Evolutionary conservation across 371 early-diverging fungal species (phyloP).

Genomic region (Apophysomyces elegans): DNA sequence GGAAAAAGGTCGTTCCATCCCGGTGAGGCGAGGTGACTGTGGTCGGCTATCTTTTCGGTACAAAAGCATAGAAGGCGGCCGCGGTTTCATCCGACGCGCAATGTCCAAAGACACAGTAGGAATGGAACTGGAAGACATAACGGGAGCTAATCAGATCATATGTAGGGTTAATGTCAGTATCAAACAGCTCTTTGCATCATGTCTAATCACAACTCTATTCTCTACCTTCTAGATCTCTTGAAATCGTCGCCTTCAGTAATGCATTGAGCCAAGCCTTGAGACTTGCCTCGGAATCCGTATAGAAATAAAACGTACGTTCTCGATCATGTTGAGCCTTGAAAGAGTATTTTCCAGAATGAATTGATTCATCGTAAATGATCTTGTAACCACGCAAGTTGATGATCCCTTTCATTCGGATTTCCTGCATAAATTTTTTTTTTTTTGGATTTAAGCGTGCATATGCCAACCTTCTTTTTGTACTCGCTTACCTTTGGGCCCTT

Average conservation of each 20-base stretch:
- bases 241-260: constrained; percentile 75
- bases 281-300: constrained; percentile 56
- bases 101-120: constrained; percentile 65
- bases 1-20: not conserved
- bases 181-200: not conserved
- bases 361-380: constrained; percentile 61
- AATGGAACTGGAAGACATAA: constrained; percentile 69
- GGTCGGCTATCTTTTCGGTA: constrained; percentile 21
- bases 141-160: constrained; percentile 49
- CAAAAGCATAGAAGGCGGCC: constrained; percentile 62
- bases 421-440: constrained; percentile 29
- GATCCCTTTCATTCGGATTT: constrained; percentile 59
- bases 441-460: too few relatives aligned
- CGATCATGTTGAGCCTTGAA: constrained; percentile 69
- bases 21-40: constrained; percentile 1
- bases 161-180: not conserved
- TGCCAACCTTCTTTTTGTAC: too few relatives aligned
- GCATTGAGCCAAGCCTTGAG: constrained; percentile 70
- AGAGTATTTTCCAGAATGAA: constrained; percentile 70
- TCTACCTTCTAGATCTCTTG: constrained; percentile 57
- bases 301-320: constrained; percentile 68
- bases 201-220: constrained; percentile 29
- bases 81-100: constrained; percentile 65
- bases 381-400: constrained; percentile 62
- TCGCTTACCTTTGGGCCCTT: constrained; percentile 54